These are phyloP conservation scores for Aspergillus taichungensis DNA, from an alignment of 495 filamentous ascomycete genomes.

Conservation along the genomic window DNA sequence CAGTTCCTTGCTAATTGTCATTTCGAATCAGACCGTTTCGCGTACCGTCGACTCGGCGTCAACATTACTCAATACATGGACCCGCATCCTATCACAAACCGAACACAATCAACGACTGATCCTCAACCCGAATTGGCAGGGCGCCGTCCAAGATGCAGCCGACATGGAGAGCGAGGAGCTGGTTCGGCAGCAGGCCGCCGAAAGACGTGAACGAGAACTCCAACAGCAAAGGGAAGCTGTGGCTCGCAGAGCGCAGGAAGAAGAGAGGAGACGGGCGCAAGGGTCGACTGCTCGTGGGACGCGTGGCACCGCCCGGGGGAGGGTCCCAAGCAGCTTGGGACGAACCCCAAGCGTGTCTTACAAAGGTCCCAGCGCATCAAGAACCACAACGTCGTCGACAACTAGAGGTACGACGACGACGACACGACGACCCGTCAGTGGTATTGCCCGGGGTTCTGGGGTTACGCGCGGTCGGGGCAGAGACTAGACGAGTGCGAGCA, in stretches of 20 bases:
- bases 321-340: slow-evolving; percentile 39
- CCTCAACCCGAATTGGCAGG: slow-evolving; percentile 81
- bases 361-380: slow-evolving; percentile 17
- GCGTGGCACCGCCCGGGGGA: slow-evolving; percentile 37
- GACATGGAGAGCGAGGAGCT: slow-evolving; percentile 73
- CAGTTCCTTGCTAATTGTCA: background rate
- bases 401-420: slow-evolving; percentile 27
- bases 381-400: slow-evolving; percentile 20
- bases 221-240: slow-evolving; percentile 67
- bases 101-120: slow-evolving; percentile 94
- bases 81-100: slow-evolving; percentile 87
- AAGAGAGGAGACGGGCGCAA: slow-evolving; percentile 46
- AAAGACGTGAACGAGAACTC: slow-evolving; percentile 65
- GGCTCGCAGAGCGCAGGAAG: slow-evolving; percentile 61
- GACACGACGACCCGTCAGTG: slow-evolving; percentile 40
- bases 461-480: slow-evolving; percentile 34
- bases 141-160: slow-evolving; percentile 71
- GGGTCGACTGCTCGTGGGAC: slow-evolving; percentile 40
- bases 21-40: slow-evolving; percentile 59
- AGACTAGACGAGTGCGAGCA: slow-evolving; percentile 7
- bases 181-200: slow-evolving; percentile 60
- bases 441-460: slow-evolving; percentile 40
- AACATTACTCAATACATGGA: slow-evolving; percentile 92
- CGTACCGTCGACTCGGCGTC: slow-evolving; percentile 81
- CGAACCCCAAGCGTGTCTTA: slow-evolving; percentile 32